These are phyloP conservation scores for Schizophyllum commune DNA, from an alignment of 1,284 basidiomycete species.

Conservation along the genomic window DNA sequence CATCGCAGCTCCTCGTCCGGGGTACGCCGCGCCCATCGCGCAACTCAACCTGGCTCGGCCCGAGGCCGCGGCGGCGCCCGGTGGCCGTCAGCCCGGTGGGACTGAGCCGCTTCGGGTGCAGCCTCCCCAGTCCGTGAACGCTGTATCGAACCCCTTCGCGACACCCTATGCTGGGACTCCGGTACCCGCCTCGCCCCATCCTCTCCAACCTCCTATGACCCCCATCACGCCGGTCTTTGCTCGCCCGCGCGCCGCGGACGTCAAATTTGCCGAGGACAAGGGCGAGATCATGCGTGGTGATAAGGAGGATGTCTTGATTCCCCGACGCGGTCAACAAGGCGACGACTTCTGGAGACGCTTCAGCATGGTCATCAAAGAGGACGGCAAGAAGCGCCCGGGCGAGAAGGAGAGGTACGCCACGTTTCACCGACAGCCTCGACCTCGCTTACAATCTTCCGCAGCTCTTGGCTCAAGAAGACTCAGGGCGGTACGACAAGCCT, in stretches of 20 bases:
- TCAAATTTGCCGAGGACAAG: constrained; percentile 40
- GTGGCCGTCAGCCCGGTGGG: constrained; percentile 20
- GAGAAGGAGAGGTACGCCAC: constrained; percentile 39
- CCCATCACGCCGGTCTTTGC: constrained; percentile 74
- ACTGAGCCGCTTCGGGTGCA: constrained; percentile 9
- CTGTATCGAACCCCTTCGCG: constrained; percentile 32
- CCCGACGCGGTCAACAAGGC: constrained; percentile 54
- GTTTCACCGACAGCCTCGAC: constrained; percentile 1
- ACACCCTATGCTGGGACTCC: constrained; percentile 15
- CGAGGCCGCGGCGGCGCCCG: constrained; percentile 30
- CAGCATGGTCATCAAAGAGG: constrained; percentile 72
- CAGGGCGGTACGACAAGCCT: constrained; percentile 41
- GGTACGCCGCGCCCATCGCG: constrained; percentile 61
- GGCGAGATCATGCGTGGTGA: constrained; percentile 58
- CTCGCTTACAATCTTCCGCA: constrained; percentile 16
- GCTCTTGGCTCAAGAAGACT: constrained; percentile 62
- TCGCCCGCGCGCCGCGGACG: constrained; percentile 41
- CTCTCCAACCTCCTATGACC: constrained; percentile 64
- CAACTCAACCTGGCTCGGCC: constrained; percentile 50
- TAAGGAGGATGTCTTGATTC: constrained; percentile 58
- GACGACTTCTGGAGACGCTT: constrained; percentile 83
- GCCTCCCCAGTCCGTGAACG: constrained; percentile 14
- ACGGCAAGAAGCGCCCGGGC: constrained; percentile 31
- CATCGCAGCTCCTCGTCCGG: constrained; percentile 63
- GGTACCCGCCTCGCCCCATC: constrained; percentile 47